Base-by-base conservation (phyloP, 2,329 filamentous ascomycete genomes). In the Colletotrichum agaves region DNA sequence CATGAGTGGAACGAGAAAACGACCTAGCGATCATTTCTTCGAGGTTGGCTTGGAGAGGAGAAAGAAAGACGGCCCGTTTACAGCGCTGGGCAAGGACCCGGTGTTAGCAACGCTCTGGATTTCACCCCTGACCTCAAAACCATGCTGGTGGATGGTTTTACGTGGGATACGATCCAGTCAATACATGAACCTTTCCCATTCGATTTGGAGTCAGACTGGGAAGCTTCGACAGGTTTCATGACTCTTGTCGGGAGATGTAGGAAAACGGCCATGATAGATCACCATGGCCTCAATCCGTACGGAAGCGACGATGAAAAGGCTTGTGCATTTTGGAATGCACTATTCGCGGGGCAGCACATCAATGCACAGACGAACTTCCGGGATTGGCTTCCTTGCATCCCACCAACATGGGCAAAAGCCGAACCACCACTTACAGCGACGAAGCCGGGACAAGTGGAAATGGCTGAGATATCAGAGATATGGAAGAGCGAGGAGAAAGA, bases 181-280 rank as follows among this genome's bases (percentile, higher is more conserved):
- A 53, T 19, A 53, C 15, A 43, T 17, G 17, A 53, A 2, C 19
- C 46, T n/a, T 61, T 61, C 7, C 46, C 49, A 7, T 46, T 23
- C 7, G 23, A 46, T n/a, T 49, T 44, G 21, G 21, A 35, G 15
- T 53, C 35, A 3, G 12, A 44, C 13, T 61, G 44, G 59, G 27
- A 50, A 46, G 17, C 21, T 33, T 61, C 59, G 15, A 55, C 59
- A 13, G 19, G 31, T 3, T 53, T 61, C 39, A 44, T 61, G 46
- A n/a, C 43, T 6, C 33, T 15, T 23, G 49, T 61, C 41, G 59
- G 10, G 1, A 4, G 21, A n/a, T 53, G 46, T 4, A 44, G 43
- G 12, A 17, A 7, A 19, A 43, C 33, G 21, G 59, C 35, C 11
- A 43, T 43, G 47, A 33, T 53, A 31, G 13, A 31, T 17, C 15